These are phyloP conservation scores for Paramecium octaurelia DNA, from an alignment of 73 alveolate genomes.

Conservation along the genomic window DNA sequence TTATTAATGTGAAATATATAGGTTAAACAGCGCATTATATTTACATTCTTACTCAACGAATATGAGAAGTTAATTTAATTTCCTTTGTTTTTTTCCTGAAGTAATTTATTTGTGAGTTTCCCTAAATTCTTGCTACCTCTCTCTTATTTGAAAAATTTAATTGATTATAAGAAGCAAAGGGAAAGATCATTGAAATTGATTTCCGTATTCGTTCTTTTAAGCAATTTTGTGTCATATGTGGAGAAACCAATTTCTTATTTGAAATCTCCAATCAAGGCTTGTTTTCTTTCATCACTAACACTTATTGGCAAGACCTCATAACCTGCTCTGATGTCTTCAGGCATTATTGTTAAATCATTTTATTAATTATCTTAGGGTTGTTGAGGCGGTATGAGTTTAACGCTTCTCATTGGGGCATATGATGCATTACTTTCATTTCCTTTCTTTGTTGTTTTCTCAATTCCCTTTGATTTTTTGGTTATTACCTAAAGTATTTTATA, in stretches of 20 bases:
- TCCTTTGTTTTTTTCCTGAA: not conserved
- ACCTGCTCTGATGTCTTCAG: not conserved
- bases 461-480: not conserved
- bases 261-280: not conserved
- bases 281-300: not conserved
- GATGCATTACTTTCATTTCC: not conserved
- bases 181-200: not conserved
- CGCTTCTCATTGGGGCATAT: not conserved
- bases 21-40: not conserved
- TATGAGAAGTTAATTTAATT: not conserved
- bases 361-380: not conserved
- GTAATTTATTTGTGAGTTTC: not conserved
- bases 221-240: not conserved
- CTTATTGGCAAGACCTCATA: not conserved
- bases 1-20: not conserved
- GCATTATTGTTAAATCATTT: not conserved
- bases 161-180: not conserved
- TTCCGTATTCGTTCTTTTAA: constrained; percentile 1
- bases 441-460: not conserved
- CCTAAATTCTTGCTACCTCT: not conserved
- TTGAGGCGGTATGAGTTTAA: not conserved
- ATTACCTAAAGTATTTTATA: not conserved
- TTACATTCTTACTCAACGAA: not conserved
- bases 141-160: not conserved
- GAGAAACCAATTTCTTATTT: not conserved